Evolutionary conservation across 768 basidiomycete genomes (phyloP).

Genomic region (Mycena filopes): DNA sequence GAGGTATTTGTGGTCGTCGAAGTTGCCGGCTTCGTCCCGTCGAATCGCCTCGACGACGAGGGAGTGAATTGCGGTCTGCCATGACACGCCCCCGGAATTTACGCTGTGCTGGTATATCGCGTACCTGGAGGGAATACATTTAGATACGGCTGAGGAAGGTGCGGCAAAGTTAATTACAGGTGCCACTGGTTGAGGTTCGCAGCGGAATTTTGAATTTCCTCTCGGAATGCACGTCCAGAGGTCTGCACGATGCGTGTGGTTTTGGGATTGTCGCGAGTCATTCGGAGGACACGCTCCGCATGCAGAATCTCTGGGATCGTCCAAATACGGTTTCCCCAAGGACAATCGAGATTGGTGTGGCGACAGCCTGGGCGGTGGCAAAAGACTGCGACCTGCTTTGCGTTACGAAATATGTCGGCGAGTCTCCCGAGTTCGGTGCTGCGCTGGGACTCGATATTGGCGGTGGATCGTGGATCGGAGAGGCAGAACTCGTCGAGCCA

Average conservation of each 20-base stretch:
- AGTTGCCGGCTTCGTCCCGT: slow-evolving; percentile 31
- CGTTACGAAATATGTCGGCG: slow-evolving; percentile 35
- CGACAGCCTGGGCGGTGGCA: slow-evolving; percentile 31
- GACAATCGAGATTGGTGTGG: slow-evolving; percentile 30
- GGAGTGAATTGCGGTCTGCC: slow-evolving; percentile 37
- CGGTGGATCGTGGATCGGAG: neutral
- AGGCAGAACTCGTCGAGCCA: slow-evolving; percentile 7
- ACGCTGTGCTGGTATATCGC: slow-evolving; percentile 35
- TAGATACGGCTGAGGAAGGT: neutral
- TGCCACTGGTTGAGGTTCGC: neutral
- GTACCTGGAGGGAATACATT: slow-evolving; percentile 1
- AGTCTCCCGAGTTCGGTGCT: slow-evolving; percentile 34
- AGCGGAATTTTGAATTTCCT: slow-evolving; percentile 1
- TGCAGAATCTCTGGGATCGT: slow-evolving; percentile 37
- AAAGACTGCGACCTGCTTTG: slow-evolving; percentile 34
- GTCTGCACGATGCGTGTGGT: neutral
- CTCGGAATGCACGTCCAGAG: neutral
- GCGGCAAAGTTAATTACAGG: neutral
- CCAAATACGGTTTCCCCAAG: slow-evolving; percentile 34
- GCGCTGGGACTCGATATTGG: slow-evolving; percentile 19
- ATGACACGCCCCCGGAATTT: slow-evolving; percentile 29
- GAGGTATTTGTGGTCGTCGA: slow-evolving; percentile 30
- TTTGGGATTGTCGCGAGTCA: slow-evolving; percentile 9
- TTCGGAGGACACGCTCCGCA: slow-evolving; percentile 25
- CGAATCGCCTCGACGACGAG: slow-evolving; percentile 37